Conservation (phyloP, 176 grass and related monocot species). For the Triticum urartu region DNA sequence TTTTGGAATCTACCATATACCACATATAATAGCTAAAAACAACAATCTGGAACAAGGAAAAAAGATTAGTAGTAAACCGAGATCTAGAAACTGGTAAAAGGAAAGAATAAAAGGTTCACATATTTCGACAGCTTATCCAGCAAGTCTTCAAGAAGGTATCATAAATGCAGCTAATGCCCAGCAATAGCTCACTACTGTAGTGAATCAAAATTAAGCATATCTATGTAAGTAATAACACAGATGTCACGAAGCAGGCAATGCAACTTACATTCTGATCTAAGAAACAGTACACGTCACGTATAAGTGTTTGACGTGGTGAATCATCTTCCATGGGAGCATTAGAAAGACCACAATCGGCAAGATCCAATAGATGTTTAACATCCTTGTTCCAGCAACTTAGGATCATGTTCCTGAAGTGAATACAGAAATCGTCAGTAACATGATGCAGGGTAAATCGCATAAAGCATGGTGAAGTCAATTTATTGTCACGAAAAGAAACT, state of each 20-base stretch:
- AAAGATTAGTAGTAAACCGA: not conserved
- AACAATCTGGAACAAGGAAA: constrained; percentile 2
- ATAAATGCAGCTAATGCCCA: constrained; percentile 12
- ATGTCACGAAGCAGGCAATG: not conserved
- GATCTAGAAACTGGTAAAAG: constrained; percentile 31
- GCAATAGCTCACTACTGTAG: constrained; percentile 2
- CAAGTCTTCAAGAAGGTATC: constrained; percentile 10
- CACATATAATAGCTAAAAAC: constrained; percentile 16
- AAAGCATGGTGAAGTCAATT: not conserved
- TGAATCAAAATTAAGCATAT: constrained; percentile 15
- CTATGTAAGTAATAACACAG: constrained; percentile 20
- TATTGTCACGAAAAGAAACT: constrained; percentile 20
- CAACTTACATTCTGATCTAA: constrained; percentile 89
- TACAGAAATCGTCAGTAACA: constrained; percentile 35
- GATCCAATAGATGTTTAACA: constrained; percentile 72
- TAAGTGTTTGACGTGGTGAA: constrained; percentile 49
- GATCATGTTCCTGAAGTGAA: constrained; percentile 81
- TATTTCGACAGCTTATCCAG: constrained; percentile 15
- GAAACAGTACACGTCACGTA: constrained; percentile 83
- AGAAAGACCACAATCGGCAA: constrained; percentile 73
- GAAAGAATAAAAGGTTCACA: not conserved
- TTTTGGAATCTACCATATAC: constrained; percentile 22
- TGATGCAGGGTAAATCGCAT: constrained; percentile 16
- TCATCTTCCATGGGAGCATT: constrained; percentile 60
- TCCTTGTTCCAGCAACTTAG: constrained; percentile 87